Conservation (phyloP, 345 rosid species). For the Lepidium africanum region DNA sequence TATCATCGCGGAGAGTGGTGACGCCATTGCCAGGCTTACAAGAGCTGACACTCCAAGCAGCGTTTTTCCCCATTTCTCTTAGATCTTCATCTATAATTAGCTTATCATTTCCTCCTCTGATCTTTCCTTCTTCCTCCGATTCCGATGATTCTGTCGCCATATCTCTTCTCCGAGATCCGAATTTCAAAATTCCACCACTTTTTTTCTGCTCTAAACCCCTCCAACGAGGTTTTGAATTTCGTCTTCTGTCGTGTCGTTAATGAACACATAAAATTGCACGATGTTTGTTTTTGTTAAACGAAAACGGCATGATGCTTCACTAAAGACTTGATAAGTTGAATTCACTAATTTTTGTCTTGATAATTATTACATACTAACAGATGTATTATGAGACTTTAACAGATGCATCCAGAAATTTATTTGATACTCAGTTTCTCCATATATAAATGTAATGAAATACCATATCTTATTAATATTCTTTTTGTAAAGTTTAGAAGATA, state of each 20-base stretch:
- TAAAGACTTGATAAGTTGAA: not conserved
- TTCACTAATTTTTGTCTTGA: too few species aligned
- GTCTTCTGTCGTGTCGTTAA: conserved; percentile 7
- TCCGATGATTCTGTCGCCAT: conserved; percentile 92
- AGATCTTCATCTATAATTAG: conserved; percentile 68
- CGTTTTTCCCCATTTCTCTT: conserved; percentile 84
- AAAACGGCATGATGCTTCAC: not conserved
- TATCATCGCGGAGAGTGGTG: conserved; percentile 79
- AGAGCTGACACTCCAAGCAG: conserved; percentile 97
- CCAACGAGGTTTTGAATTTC: conserved; percentile 15
- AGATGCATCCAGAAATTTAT: too few species aligned
- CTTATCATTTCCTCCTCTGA: conserved; percentile 54
- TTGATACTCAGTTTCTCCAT: too few species aligned
- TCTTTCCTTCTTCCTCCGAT: conserved; percentile 87
- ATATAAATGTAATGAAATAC: too few species aligned
- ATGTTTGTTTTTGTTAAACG: not conserved
- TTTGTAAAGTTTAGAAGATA: too few species aligned
- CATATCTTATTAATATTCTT: too few species aligned
- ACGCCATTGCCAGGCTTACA: conserved; percentile 93
- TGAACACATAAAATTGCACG: not conserved
- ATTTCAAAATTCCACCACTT: not conserved
- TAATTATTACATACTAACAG: too few species aligned
- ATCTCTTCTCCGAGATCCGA: not conserved
- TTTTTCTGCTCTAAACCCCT: conserved; percentile 13
- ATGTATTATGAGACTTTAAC: too few species aligned